Conservation (phyloP, 2,329 filamentous ascomycete species). For the Pseudogymnoascus sp. region DNA sequence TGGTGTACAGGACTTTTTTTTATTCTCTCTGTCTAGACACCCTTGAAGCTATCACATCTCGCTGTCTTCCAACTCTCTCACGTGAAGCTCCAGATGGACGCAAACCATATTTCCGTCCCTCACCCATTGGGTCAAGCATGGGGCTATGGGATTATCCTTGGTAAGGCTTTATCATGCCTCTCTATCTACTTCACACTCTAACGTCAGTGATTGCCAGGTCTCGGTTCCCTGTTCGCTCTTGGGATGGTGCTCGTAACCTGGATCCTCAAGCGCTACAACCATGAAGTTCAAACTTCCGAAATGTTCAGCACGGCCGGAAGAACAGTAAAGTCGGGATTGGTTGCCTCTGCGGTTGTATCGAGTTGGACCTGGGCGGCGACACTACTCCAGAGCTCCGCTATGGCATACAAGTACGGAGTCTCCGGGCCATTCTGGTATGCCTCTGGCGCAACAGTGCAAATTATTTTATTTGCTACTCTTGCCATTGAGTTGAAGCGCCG, state of each 20-base stretch:
- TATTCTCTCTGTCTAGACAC: background rate
- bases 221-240: slow-evolving; percentile 56
- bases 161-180: slow-evolving; percentile 19
- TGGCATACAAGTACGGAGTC: slow-evolving; percentile 72
- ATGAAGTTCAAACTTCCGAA: slow-evolving; percentile 82
- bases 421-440: slow-evolving; percentile 62
- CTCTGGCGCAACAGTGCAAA: slow-evolving; percentile 72
- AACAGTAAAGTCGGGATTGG: slow-evolving; percentile 81
- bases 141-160: slow-evolving; percentile 58
- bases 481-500: slow-evolving; percentile 84
- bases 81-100: slow-evolving; percentile 2
- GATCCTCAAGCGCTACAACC: slow-evolving; percentile 46
- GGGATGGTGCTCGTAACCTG: slow-evolving; percentile 47
- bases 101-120: slow-evolving; percentile 9
- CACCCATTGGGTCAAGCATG: slow-evolving; percentile 35
- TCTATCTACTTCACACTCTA: background rate
- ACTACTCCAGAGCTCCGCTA: slow-evolving; percentile 68
- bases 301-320: slow-evolving; percentile 87
- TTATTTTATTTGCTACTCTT: slow-evolving; percentile 81
- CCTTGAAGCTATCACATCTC: background rate
- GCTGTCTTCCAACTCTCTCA: background rate
- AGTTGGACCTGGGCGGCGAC: slow-evolving; percentile 93
- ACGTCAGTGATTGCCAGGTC: slow-evolving; percentile 9
- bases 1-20: background rate
- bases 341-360: slow-evolving; percentile 82